These are phyloP conservation scores for Plasmodium billcollinsi DNA, from an alignment of 169 alveolate genomes.

Conservation along the genomic window DNA sequence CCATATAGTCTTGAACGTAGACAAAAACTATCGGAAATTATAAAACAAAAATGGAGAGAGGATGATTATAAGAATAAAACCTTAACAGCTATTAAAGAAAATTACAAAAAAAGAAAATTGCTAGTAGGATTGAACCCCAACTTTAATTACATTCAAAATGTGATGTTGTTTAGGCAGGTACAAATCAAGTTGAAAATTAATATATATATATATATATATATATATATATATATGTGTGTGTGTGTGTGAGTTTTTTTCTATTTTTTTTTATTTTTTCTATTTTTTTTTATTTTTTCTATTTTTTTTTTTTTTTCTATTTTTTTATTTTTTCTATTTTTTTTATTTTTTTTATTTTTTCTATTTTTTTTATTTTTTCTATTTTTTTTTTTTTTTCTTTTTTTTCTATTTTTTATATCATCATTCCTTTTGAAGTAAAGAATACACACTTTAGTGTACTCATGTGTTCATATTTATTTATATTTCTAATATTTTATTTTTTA, in stretches of 20 bases:
- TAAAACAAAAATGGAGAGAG: slow-evolving; percentile 71
- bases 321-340: too few relatives aligned
- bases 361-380: slow-evolving; percentile 6
- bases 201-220: not conserved
- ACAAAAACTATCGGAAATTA: slow-evolving; percentile 50
- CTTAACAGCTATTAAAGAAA: slow-evolving; percentile 47
- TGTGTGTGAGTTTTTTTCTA: not conserved
- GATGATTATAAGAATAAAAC: slow-evolving; percentile 67
- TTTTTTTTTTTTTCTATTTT: not conserved
- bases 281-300: slow-evolving; percentile 6
- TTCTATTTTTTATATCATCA: not conserved
- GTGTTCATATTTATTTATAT: too few relatives aligned
- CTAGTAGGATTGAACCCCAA: slow-evolving; percentile 61
- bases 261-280: not conserved
- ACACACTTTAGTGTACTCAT: too few relatives aligned
- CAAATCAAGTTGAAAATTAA: not conserved
- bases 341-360: not conserved
- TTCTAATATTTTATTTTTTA: not conserved
- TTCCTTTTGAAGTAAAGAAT: too few relatives aligned
- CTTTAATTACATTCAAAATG: slow-evolving; percentile 58
- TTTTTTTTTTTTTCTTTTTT: slow-evolving; percentile 3
- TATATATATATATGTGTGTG: not conserved
- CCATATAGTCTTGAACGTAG: slow-evolving; percentile 67
- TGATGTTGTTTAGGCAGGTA: slow-evolving; percentile 67
- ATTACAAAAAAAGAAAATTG: slow-evolving; percentile 66